Base-by-base conservation (phyloP, 495 filamentous ascomycete genomes). In the Penicillium pancosmium region DNA sequence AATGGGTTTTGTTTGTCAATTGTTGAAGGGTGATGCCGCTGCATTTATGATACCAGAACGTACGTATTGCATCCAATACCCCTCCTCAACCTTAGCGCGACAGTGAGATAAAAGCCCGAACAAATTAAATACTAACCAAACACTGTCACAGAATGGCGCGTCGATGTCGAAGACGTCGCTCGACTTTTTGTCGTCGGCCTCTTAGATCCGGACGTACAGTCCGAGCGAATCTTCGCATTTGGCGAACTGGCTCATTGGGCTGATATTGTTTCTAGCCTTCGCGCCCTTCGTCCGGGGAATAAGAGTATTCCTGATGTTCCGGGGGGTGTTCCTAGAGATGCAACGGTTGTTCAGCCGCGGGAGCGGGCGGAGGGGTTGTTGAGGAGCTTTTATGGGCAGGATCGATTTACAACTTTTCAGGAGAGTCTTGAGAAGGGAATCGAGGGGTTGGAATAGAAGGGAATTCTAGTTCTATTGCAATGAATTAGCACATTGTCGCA, bases 131-230 rank as follows among this genome's bases (percentile, higher is more conserved):
- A 15, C 11, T 41, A 7, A 33, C 18, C 48, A 35, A 21, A 51
- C 16, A 47, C 15, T 44, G 19, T 35, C 10, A 40, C 46, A 79
- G 76, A 75, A 63, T 75, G 64, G 48, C 75, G 64, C 54, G 68
- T 85, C 35, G 68, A 85, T 56, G 78, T 85, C 7, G 62, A 69
- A 36, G 83, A 87, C 56, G 65, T 59, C 5, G 83, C 79, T 0
- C 67, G 68, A 2, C 65, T 85, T 0, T 77, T 81, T 54, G 68
- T 84, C 4, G 71, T 76, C 6, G 82, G 70, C 4, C 62, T 83
- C 8, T 64, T 82, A 3, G 64, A 79, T 38, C 68, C 72, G 0
- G 59, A 62, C 1, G 71, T 80, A 7, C 61, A 74, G 27, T 71
- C 73, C 4, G 71, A 80, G 64, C 71, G 82, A 0, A 67, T 85